phyloP scores from a whole-genome alignment of 2,329 filamentous ascomycete species.

The Nemania sp. region DNA sequence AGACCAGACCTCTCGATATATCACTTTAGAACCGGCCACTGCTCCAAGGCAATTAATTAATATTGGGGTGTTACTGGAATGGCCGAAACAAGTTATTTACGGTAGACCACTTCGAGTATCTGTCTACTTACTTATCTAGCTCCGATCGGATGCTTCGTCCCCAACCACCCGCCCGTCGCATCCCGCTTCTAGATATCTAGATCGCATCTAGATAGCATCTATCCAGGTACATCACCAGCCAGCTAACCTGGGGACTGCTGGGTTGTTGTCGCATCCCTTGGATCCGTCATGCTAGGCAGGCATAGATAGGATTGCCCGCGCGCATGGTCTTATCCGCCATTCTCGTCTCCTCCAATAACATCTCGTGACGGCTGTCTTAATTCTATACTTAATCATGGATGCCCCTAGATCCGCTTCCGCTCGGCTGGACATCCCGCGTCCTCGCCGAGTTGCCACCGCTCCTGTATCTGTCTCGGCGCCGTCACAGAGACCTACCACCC shows the following conservation, averaged over 20 bases:
- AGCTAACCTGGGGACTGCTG: background rate
- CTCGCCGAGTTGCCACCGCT: conserved; percentile 55
- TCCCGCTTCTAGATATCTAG: background rate
- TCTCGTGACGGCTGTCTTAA: conserved; percentile 5
- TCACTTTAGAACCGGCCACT: background rate
- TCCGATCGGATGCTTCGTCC: background rate
- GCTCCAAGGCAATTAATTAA: background rate
- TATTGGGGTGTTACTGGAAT: background rate
- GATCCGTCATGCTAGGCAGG: conserved; percentile 41
- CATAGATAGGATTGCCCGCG: conserved; percentile 24
- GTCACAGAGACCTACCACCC: conserved; percentile 36
- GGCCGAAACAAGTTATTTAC: background rate
- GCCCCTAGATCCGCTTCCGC: conserved; percentile 25
- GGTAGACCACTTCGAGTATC: background rate
- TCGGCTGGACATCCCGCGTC: conserved; percentile 36
- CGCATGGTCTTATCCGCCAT: conserved; percentile 12
- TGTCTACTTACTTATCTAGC: background rate
- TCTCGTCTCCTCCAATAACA: conserved; percentile 19
- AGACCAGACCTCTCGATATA: too few relatives aligned
- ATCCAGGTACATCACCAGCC: too few relatives aligned
- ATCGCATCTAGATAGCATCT: background rate
- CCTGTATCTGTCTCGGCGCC: conserved; percentile 49
- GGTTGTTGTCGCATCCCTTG: background rate
- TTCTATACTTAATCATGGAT: conserved; percentile 39
- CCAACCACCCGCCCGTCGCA: conserved; percentile 14